phyloP scores from a whole-genome alignment of 2,329 filamentous ascomycete genomes.

The Sordariomycetes sp. region DNA sequence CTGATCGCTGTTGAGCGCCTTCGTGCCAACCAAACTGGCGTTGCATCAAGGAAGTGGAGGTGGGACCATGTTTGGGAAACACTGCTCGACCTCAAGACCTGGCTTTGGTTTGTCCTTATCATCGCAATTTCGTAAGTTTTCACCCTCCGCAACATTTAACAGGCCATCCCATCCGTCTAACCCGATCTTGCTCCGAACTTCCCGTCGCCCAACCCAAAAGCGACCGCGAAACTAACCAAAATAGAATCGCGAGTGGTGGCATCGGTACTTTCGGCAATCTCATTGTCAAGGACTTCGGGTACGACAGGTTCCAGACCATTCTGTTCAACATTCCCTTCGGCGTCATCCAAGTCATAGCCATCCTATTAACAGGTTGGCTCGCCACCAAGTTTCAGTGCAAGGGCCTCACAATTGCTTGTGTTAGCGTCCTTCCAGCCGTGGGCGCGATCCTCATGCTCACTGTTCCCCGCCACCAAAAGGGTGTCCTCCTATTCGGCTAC shows the following conservation, averaged over 20 bases:
- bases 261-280: conserved; percentile 45
- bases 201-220: not conserved
- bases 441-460: conserved; percentile 34
- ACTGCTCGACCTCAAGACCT: conserved; percentile 43
- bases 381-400: conserved; percentile 27
- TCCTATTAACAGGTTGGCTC: conserved; percentile 39
- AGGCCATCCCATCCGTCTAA: no score
- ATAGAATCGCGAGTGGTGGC: conserved; percentile 37
- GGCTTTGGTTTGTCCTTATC: conserved; percentile 41
- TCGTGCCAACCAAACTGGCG: conserved; percentile 39
- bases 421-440: conserved; percentile 21
- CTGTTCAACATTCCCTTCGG: conserved; percentile 49
- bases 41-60: conserved; percentile 36
- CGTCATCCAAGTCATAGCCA: conserved; percentile 43
- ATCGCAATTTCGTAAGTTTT: conserved; percentile 32
- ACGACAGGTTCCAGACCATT: conserved; percentile 40
- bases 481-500: conserved; percentile 33
- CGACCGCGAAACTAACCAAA: not conserved
- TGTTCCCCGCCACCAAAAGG: conserved; percentile 29
- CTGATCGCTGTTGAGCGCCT: conserved; percentile 39
- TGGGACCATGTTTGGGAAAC: conserved; percentile 39
- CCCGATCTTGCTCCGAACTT: not conserved
- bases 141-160: not conserved
- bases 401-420: conserved; percentile 24
- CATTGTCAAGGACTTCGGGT: conserved; percentile 46